These are phyloP conservation scores for Circinella umbellata DNA, from an alignment of 371 early-diverging fungal species.

Conservation along the genomic window DNA sequence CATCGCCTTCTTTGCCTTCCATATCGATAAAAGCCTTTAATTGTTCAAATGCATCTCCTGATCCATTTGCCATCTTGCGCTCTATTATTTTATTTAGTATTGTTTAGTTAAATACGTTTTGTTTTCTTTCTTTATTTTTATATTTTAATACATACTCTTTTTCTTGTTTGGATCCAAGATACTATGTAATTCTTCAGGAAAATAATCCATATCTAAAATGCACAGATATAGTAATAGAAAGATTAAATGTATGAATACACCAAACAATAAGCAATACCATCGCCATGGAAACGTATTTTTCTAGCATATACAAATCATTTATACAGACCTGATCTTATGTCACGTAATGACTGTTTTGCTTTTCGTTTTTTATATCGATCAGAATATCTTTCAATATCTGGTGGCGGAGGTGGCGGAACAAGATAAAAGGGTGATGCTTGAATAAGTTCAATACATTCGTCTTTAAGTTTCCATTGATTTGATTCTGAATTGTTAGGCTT, in stretches of 20 bases:
- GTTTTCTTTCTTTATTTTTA: not conserved
- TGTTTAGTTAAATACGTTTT: no score
- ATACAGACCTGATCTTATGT: conserved; percentile 47
- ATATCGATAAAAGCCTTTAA: conserved; percentile 41
- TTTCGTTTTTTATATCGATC: conserved; percentile 43
- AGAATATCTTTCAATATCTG: conserved; percentile 55
- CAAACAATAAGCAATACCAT: no score
- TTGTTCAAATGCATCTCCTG: conserved; percentile 31
- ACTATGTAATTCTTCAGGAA: conserved; percentile 54
- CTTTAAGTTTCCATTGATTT: conserved; percentile 34
- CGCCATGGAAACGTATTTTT: no score
- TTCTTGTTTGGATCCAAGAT: conserved; percentile 50
- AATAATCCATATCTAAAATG: conserved; percentile 48
- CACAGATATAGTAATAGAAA: no score
- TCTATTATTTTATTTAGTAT: not conserved
- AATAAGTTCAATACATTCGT: conserved; percentile 34
- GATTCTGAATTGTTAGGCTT: conserved; percentile 43
- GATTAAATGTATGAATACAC: no score
- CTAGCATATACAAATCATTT: no score
- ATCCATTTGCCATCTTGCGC: conserved; percentile 21
- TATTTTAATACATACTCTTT: conserved; percentile 35
- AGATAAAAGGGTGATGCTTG: conserved; percentile 46
- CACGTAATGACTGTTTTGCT: conserved; percentile 33
- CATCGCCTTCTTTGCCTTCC: conserved; percentile 36
- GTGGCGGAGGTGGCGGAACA: conserved; percentile 38